Conservation (phyloP, 228 moss, liverwort and hornwort species). For the Sphagnum magellanicum region DNA sequence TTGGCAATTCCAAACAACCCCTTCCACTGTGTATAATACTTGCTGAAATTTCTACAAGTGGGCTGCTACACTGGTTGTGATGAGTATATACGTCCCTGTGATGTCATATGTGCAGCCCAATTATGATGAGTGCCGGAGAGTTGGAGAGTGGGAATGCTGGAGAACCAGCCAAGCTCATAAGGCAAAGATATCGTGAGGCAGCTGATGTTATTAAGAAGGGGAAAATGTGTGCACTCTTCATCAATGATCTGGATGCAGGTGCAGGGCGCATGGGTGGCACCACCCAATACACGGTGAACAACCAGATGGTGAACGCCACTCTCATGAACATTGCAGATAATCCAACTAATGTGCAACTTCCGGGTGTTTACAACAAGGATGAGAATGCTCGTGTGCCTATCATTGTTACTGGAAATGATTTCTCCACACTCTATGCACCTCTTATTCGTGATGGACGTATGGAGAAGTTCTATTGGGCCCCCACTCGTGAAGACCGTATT, state of each 20-base stretch:
- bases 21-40: too few species aligned
- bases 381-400: constrained; percentile 68
- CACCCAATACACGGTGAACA: constrained; percentile 95
- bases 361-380: constrained; percentile 87
- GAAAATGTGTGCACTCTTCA: constrained; percentile 90
- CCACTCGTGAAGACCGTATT: constrained; percentile 84
- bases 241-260: constrained; percentile 98
- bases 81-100: too few species aligned
- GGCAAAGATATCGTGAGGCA: constrained; percentile 96
- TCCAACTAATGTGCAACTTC: constrained; percentile 88
- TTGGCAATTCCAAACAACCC: too few species aligned
- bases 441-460: constrained; percentile 95
- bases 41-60: too few species aligned
- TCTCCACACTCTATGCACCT: constrained; percentile 93
- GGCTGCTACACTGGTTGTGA: too few species aligned
- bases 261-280: constrained; percentile 97
- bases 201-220: constrained; percentile 89
- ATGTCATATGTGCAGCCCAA: constrained; percentile 37
- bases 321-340: constrained; percentile 96
- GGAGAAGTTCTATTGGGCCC: constrained; percentile 99
- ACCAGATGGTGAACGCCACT: constrained; percentile 99
- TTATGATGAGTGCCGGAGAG: constrained; percentile 98
- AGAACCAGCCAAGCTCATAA: constrained; percentile 93
- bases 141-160: constrained; percentile 99
- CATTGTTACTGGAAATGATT: constrained; percentile 90